These are phyloP conservation scores for Paraphaeosphaeria minitans DNA, from an alignment of 2,329 filamentous ascomycete genomes.

Conservation along the genomic window DNA sequence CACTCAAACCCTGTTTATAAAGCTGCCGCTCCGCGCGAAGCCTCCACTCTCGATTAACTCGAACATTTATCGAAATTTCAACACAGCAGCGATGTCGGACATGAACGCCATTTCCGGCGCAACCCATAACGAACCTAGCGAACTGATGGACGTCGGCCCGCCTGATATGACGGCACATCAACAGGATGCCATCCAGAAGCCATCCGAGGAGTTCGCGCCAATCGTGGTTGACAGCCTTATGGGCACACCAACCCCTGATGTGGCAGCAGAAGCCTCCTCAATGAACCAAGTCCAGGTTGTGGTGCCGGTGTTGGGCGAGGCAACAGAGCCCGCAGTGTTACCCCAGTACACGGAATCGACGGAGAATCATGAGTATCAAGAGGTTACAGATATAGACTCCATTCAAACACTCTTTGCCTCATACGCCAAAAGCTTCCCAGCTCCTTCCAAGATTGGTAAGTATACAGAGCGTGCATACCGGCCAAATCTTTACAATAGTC, in stretches of 20 bases:
- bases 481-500: not conserved
- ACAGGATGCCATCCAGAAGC: not conserved
- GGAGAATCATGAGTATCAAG: not conserved
- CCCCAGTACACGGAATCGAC: not conserved
- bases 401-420: not conserved
- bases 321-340: not conserved
- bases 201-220: not conserved
- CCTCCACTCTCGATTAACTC: not conserved
- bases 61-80: not conserved
- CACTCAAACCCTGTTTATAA: not conserved
- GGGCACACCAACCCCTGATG: not conserved
- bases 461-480: not conserved
- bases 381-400: too few species aligned
- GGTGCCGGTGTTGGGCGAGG: not conserved
- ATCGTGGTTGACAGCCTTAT: not conserved
- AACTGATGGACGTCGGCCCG: not conserved
- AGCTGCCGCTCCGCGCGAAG: not conserved
- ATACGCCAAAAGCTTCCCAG: constrained; percentile 1
- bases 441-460: not conserved
- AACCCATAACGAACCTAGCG: not conserved
- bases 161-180: not conserved
- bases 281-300: not conserved
- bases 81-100: not conserved
- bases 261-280: not conserved
- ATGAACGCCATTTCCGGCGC: not conserved